A percentile compares a stretch with the other conserved stretches of the same genome.
These are phyloP conservation scores for Tuber calosporum DNA, from an alignment of 495 filamentous ascomycete genomes.

Conservation along the genomic window DNA sequence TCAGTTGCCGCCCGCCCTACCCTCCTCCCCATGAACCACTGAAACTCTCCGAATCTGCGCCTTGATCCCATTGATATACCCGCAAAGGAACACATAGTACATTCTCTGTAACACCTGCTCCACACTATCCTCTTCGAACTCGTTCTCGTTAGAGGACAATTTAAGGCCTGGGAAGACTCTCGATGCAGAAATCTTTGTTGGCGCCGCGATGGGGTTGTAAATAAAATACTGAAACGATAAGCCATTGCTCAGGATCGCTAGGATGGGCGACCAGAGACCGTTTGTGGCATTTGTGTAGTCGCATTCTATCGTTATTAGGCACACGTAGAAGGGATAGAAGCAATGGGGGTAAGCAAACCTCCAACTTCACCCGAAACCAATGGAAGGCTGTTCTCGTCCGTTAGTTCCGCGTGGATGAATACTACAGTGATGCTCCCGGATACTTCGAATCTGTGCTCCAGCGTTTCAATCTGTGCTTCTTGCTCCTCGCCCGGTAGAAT, in stretches of 20 bases:
- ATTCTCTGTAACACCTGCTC: not conserved
- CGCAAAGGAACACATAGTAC: not conserved
- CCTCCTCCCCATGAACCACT: not conserved
- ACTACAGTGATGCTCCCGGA: not conserved
- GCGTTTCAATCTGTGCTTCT: not conserved
- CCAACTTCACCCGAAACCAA: not conserved
- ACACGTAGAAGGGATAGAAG: not conserved
- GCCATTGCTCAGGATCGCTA: not conserved
- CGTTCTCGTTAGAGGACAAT: not conserved
- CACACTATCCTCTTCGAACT: not conserved
- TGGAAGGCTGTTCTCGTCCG: not conserved
- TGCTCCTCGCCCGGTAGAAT: not conserved
- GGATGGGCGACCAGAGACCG: not conserved
- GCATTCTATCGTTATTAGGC: not conserved
- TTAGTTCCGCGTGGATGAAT: not conserved
- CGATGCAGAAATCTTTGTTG: not conserved
- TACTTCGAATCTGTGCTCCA: not conserved
- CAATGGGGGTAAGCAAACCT: not conserved
- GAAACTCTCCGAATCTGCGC: not conserved
- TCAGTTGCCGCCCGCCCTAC: not conserved
- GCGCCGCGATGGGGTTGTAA: not conserved
- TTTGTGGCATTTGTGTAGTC: not conserved
- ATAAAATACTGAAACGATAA: not conserved
- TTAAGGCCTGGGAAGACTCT: not conserved
- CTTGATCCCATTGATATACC: not conserved